Percentiles rank a stretch among this genome's conserved stretches.
Evolutionary conservation across 176 grass and related monocot genomes (phyloP).

Genomic region (Eleusine indica): DNA sequence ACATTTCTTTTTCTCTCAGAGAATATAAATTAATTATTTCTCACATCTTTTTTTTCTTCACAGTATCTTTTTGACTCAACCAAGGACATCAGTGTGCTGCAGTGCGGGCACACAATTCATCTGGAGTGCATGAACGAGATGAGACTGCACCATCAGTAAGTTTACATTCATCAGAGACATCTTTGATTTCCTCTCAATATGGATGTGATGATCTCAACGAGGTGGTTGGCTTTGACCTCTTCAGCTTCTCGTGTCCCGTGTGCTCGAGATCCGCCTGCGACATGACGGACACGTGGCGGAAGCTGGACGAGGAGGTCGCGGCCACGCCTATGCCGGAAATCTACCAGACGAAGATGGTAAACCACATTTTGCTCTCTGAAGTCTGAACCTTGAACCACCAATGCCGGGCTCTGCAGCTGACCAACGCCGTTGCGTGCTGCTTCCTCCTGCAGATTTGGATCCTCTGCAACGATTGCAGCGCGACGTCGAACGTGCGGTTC

Average conservation of each 20-base stretch:
- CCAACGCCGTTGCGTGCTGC: neutral
- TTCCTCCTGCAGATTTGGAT: slow-evolving; percentile 67
- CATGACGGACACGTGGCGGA: slow-evolving; percentile 72
- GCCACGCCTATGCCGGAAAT: slow-evolving; percentile 77
- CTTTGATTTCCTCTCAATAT: neutral
- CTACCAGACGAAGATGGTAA: slow-evolving; percentile 84
- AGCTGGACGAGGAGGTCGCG: slow-evolving; percentile 74
- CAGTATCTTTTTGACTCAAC: slow-evolving; percentile 91
- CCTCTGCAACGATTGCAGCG: slow-evolving; percentile 84
- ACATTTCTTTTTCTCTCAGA: neutral
- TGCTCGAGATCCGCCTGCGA: slow-evolving; percentile 78
- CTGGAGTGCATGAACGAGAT: slow-evolving; percentile 76
- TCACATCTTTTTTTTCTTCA: neutral
- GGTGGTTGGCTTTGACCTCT: neutral
- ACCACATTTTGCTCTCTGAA: neutral
- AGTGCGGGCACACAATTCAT: slow-evolving; percentile 85
- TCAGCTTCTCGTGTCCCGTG: slow-evolving; percentile 82
- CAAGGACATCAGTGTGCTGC: slow-evolving; percentile 72
- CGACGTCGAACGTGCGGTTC: slow-evolving; percentile 63
- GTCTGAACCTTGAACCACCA: neutral
- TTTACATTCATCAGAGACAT: slow-evolving; percentile 2
- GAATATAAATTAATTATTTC: neutral
- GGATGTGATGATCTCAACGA: neutral
- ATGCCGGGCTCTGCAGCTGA: neutral
- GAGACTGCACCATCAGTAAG: slow-evolving; percentile 76